Evolutionary conservation across 306 rosid species (phyloP).

Genomic region (Calophaca sinica): DNA sequence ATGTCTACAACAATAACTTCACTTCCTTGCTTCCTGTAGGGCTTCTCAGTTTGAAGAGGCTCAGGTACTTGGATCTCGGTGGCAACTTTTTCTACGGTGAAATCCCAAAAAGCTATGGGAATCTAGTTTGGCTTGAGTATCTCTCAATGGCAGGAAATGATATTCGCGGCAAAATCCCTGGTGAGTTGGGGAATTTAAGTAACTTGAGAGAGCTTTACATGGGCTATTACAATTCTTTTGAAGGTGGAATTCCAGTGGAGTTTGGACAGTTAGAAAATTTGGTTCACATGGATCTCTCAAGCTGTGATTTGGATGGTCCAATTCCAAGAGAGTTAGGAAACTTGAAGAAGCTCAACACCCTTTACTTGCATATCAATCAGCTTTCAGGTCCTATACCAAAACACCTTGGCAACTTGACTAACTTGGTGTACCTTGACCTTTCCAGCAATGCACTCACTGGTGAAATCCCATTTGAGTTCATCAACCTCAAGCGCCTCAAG

Average conservation of each 20-base stretch:
- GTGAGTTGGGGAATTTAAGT: constrained; percentile 77
- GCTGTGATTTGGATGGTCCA: constrained; percentile 70
- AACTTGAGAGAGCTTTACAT: constrained; percentile 68
- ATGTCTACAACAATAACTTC: constrained; percentile 84
- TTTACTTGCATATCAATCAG: constrained; percentile 72
- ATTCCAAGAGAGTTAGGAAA: constrained; percentile 80
- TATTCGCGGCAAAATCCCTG: constrained; percentile 72
- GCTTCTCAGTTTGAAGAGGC: constrained; percentile 56
- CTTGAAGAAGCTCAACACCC: constrained; percentile 68
- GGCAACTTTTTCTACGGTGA: constrained; percentile 76
- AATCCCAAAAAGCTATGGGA: constrained; percentile 72
- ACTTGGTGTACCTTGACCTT: constrained; percentile 67
- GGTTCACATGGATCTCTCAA: constrained; percentile 75
- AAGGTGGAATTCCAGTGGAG: constrained; percentile 84
- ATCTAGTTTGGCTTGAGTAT: constrained; percentile 63
- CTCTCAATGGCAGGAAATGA: constrained; percentile 81
- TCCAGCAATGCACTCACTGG: constrained; percentile 82
- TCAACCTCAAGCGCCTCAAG: constrained; percentile 62
- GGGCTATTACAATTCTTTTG: constrained; percentile 76
- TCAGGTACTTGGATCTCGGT: constrained; percentile 75
- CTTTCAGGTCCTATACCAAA: constrained; percentile 78
- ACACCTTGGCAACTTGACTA: constrained; percentile 72
- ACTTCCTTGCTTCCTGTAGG: constrained; percentile 69
- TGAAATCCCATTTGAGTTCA: constrained; percentile 82
- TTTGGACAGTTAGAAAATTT: constrained; percentile 67